Evolutionary conservation across 345 rosid genomes (phyloP).

Genomic region (Rhodamnia argentea): DNA sequence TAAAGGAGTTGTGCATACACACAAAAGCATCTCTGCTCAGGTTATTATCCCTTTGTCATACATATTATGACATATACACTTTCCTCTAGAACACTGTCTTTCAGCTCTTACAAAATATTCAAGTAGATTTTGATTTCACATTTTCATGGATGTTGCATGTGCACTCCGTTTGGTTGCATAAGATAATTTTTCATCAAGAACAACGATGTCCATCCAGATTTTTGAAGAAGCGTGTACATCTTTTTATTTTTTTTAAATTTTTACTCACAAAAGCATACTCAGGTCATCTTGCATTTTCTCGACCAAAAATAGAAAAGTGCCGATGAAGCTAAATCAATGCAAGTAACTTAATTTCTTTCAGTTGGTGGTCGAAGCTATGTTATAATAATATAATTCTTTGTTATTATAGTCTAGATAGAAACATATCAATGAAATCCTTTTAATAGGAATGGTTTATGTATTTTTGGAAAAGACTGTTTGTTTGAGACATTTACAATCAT

Average conservation of each 20-base stretch:
- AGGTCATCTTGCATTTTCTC: neutral
- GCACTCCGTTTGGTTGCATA: neutral
- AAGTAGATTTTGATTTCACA: neutral
- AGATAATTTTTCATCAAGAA: neutral
- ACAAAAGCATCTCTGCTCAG: constrained; percentile 79
- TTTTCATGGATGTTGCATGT: neutral
- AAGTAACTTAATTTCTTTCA: neutral
- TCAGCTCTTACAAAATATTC: neutral
- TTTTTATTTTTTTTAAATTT: neutral
- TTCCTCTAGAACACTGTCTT: neutral
- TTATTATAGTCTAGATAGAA: neutral
- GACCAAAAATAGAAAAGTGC: neutral
- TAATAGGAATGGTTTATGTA: neutral
- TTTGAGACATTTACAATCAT: constrained; percentile 4
- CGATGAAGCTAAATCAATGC: neutral
- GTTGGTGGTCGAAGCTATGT: neutral
- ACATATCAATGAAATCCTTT: neutral
- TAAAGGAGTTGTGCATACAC: constrained; percentile 97
- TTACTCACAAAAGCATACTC: neutral
- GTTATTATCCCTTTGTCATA: constrained; percentile 11
- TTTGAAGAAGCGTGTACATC: neutral
- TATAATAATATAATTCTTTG: neutral
- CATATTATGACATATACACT: neutral
- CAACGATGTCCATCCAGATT: neutral
- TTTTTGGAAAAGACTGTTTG: neutral